These are phyloP conservation scores for Solanum hybrid DNA, from an alignment of 305 asterid genomes.

Conservation along the genomic window DNA sequence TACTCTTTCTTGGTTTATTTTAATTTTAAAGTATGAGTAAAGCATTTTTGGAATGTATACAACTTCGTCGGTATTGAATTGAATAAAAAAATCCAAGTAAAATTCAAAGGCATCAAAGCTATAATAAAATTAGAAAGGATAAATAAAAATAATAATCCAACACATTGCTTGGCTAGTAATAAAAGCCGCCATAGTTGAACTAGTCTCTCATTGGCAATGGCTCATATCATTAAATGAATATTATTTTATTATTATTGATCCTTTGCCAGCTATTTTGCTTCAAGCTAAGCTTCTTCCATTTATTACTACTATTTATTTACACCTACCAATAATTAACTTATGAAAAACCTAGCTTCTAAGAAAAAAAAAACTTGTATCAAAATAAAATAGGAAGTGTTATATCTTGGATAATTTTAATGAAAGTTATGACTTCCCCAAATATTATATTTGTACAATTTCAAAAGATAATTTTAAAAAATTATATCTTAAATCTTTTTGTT, in stretches of 20 bases:
- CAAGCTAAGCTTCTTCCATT: background rate
- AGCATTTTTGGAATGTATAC: background rate
- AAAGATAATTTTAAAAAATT: too few species aligned
- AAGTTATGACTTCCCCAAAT: background rate
- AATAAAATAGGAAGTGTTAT: background rate
- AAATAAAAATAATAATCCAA: background rate
- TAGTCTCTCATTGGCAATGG: background rate
- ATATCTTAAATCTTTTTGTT: too few species aligned
- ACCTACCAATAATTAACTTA: background rate
- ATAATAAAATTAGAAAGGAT: background rate
- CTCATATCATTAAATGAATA: background rate
- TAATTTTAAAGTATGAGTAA: background rate
- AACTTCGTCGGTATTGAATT: background rate
- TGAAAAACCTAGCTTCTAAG: too few species aligned
- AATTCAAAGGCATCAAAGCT: background rate
- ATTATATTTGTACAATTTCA: background rate
- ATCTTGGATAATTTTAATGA: background rate
- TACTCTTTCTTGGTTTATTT: background rate
- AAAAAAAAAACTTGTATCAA: too few species aligned
- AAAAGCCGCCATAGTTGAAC: background rate
- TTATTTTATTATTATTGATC: background rate
- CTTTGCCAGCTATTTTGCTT: background rate
- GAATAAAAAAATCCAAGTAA: background rate
- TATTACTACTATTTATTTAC: background rate
- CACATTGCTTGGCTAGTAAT: background rate